Conservation (phyloP, 2,329 filamentous ascomycete species). For the Fusarium floridanum region DNA sequence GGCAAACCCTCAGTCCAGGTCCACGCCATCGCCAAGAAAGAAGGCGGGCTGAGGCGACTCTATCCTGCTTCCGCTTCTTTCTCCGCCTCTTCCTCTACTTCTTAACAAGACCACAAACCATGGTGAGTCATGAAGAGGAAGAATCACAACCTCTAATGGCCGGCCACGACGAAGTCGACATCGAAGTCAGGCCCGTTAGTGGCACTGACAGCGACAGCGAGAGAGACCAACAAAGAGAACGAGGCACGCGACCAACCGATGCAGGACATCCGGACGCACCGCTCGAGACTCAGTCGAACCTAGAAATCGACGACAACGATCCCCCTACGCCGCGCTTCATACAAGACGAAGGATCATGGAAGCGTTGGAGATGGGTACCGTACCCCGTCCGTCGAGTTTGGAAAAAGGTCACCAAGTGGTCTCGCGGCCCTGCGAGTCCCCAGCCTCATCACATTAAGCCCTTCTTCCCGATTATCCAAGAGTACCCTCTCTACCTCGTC, state of each 20-base stretch:
- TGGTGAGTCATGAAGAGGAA: conserved; percentile 50
- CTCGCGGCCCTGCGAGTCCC: conserved; percentile 67
- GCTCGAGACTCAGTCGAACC: conserved; percentile 52
- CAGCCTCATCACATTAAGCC: conserved; percentile 64
- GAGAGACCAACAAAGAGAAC: conserved; percentile 13
- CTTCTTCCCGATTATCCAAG: conserved; percentile 75
- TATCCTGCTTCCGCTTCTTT: background rate
- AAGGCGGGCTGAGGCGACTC: conserved; percentile 18
- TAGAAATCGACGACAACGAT: conserved; percentile 60
- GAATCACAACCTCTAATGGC: conserved; percentile 57
- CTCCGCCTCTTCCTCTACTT: background rate
- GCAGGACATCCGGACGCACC: conserved; percentile 58
- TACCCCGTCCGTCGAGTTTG: conserved; percentile 64
- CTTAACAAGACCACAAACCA: conserved; percentile 32
- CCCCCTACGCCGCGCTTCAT: conserved; percentile 71
- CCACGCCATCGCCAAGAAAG: conserved; percentile 20
- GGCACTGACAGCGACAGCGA: conserved; percentile 27
- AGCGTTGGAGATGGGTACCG: conserved; percentile 70
- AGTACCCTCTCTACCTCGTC: conserved; percentile 73
- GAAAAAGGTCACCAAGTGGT: conserved; percentile 62
- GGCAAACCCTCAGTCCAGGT: conserved; percentile 33
- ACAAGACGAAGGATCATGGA: conserved; percentile 63
- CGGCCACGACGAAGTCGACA: conserved; percentile 47
- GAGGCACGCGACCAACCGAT: conserved; percentile 31
- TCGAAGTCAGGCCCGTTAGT: conserved; percentile 42